Evolutionary conservation across 176 grass and related monocot genomes (phyloP).

Genomic region (Stipa capillata): DNA sequence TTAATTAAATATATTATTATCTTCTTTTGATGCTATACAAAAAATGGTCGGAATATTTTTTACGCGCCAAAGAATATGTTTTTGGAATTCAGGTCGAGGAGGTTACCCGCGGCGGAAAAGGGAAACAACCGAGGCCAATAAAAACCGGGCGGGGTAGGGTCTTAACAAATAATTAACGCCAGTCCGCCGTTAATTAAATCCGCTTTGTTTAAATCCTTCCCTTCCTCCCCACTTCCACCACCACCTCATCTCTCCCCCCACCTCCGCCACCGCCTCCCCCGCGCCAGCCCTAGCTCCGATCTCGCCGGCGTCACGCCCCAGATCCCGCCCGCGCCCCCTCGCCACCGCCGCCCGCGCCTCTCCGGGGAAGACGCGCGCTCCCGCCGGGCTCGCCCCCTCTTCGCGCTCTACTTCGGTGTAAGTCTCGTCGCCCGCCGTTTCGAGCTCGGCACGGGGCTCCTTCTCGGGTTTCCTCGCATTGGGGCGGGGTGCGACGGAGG

Average conservation of each 20-base stretch:
- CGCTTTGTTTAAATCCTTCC: conserved; percentile 20
- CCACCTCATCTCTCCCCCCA: not conserved
- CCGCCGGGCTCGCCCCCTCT: conserved; percentile 1
- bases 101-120: not conserved
- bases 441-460: not conserved
- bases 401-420: not conserved
- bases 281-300: conserved; percentile 36
- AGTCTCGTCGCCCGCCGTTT: not conserved
- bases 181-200: conserved; percentile 23
- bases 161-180: conserved; percentile 23
- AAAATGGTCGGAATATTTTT: not conserved
- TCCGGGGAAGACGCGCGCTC: not conserved
- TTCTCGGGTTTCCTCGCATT: conserved; percentile 1
- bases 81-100: no score
- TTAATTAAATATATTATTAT: no score
- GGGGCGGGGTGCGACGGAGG: not conserved
- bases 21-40: no score
- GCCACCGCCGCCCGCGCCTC: not conserved
- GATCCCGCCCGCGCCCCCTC: conserved; percentile 5
- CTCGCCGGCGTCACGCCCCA: not conserved
- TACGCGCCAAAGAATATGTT: not conserved
- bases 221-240: conserved; percentile 9
- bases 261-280: conserved; percentile 10
- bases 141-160: not conserved
- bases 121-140: not conserved